Evolutionary conservation across 495 filamentous ascomycete genomes (phyloP), one percentile per base, ranked within the genome.

Genomic region (Penicillium bovifimosum): DNA sequence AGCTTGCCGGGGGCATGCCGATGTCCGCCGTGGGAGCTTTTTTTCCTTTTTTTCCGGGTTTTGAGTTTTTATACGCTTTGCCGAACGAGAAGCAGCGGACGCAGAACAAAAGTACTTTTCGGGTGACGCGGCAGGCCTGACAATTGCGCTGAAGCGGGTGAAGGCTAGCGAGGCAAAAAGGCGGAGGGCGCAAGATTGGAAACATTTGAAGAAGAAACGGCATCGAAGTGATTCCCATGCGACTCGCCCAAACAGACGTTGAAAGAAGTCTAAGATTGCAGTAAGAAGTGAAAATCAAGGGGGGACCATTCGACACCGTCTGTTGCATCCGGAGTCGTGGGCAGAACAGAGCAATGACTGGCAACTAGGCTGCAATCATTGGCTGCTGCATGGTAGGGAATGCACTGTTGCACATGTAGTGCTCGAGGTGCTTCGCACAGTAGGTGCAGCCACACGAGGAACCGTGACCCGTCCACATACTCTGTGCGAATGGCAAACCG

Each of bases 371-470:
- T 54, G 76, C 67, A 49, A 75, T 47, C 54, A 77, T 67, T 28
- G 87, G 74, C 67, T 87, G 74, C 65, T 87, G 86, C 59, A 78
- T 64, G 16, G 83, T 68, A 57, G 83, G 68, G 52, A 74, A 89
- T 40, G 73, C 72, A 42, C 76, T 77, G 41, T 76, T 71, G 62
- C 79, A 80, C 60, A 90, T 82, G 62, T 90, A 88, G 14, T 79
- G 68, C 32, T 82, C 79, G 27, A 83, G 65, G 50, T 84, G 80
- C 53, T 80, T 84, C 9, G 73, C 69, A 67, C 88, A 92, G 47
- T 82, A 80, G 41, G 72, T 64, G 65, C 88, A 93, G 52, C 74
- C 77, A 64, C 87, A 93, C 16, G 84, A 87, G 27, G 78, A 76
- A 40, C 77, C 78, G 59, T 79, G 75, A 34, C 74, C 77, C 53